Evolutionary conservation across 495 filamentous ascomycete genomes (phyloP).

Genomic region (Alectoria sarmentosa): DNA sequence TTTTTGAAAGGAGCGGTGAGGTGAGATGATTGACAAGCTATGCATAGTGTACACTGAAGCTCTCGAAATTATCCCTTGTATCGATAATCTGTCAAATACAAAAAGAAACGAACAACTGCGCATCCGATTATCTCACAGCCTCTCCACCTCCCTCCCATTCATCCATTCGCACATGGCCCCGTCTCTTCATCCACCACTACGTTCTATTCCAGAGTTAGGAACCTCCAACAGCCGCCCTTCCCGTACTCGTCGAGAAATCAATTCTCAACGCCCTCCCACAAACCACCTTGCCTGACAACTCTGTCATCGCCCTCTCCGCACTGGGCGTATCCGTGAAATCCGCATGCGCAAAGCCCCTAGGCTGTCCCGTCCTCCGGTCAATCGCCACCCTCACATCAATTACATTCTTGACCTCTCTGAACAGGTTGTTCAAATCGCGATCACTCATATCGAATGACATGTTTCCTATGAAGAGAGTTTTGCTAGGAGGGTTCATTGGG

Average conservation of each 20-base stretch:
- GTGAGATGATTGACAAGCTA: conserved; percentile 17
- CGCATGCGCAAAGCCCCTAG: conserved; percentile 82
- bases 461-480: conserved; percentile 80
- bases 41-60: conserved; percentile 15
- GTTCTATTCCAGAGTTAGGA: background rate
- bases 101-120: conserved; percentile 5
- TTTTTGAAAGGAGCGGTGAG: background rate
- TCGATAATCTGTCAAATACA: conserved; percentile 8
- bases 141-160: background rate
- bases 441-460: conserved; percentile 87
- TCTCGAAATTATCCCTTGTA: conserved; percentile 2
- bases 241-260: conserved; percentile 46
- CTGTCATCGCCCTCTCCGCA: conserved; percentile 50
- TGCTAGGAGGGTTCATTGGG: conserved; percentile 42
- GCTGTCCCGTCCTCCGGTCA: conserved; percentile 79
- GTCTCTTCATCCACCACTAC: background rate
- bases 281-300: conserved; percentile 50
- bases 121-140: background rate
- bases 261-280: conserved; percentile 60
- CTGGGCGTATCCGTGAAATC: conserved; percentile 67
- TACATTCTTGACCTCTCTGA: conserved; percentile 63
- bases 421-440: conserved; percentile 74
- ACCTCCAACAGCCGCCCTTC: conserved; percentile 6
- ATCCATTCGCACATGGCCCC: background rate
- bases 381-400: conserved; percentile 82